Percentiles rank a stretch among this genome's conserved stretches.
Conservation (phyloP, 768 basidiomycete genomes). For the Pleurotus platypus region DNA sequence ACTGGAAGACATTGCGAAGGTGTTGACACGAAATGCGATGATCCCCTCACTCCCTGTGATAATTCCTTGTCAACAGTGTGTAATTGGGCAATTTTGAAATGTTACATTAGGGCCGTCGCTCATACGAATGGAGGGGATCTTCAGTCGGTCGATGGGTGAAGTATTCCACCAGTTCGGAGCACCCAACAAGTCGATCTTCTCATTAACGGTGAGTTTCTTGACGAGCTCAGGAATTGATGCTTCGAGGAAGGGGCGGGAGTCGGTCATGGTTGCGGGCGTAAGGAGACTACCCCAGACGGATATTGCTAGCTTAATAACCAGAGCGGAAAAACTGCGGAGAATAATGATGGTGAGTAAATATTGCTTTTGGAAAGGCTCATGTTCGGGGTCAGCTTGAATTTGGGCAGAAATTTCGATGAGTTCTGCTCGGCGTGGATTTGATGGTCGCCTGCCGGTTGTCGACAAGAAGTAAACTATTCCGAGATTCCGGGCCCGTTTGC, state of each 20-base stretch:
- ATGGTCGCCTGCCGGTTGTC: no score
- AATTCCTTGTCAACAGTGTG: neutral
- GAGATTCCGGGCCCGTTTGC: no score
- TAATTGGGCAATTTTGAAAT: neutral
- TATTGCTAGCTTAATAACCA: neutral
- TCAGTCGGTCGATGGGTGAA: conserved; percentile 47
- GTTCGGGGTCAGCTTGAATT: neutral
- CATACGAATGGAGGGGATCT: conserved; percentile 67
- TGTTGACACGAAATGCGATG: conserved; percentile 59
- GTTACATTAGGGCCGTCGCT: conserved; percentile 65
- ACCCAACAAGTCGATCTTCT: conserved; percentile 61
- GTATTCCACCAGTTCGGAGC: conserved; percentile 77
- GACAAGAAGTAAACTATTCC: no score
- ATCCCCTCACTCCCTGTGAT: conserved; percentile 61
- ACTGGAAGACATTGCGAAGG: conserved; percentile 68
- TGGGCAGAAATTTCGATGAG: neutral
- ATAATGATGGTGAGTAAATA: neutral
- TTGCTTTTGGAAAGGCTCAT: conserved; percentile 5
- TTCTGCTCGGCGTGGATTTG: no score
- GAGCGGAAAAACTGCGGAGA: conserved; percentile 6
- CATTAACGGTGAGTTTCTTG: conserved; percentile 50
- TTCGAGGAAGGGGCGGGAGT: conserved; percentile 42
- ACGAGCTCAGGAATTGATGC: conserved; percentile 52
- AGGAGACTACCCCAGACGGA: neutral
- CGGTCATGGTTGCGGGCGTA: neutral